Conservation (phyloP, 345 rosid species). For the Physaria fendleri region DNA sequence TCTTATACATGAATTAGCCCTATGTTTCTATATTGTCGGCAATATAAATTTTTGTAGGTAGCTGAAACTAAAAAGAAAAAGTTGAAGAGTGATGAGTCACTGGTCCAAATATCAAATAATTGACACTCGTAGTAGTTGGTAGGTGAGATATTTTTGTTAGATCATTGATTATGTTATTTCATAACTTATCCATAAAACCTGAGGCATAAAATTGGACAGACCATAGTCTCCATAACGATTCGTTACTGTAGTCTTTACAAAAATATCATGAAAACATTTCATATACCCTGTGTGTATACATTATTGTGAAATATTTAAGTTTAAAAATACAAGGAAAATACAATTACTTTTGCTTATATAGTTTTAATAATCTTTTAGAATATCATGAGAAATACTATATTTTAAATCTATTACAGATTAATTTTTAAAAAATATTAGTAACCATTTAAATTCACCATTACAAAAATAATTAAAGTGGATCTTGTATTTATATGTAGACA, state of each 20-base stretch:
- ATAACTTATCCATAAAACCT: not conserved
- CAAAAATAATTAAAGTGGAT: not conserved
- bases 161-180: not conserved
- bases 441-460: too few relatives aligned
- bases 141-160: slow-evolving; percentile 6
- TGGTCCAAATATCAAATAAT: not conserved
- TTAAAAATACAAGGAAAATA: not conserved
- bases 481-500: not conserved
- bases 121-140: not conserved
- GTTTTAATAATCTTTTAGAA: too few relatives aligned
- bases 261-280: too few relatives aligned
- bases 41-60: not conserved
- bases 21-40: not conserved
- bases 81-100: not conserved
- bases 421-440: too few relatives aligned
- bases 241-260: too few relatives aligned
- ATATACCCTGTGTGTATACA: not conserved
- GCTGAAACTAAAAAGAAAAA: not conserved
- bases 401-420: too few relatives aligned
- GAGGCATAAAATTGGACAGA: not conserved
- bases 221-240: not conserved
- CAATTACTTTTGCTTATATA: too few relatives aligned
- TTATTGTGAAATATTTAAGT: not conserved
- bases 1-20: too few relatives aligned
- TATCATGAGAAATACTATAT: too few relatives aligned